These are phyloP conservation scores for Leucocoprinus birnbaumii DNA, from an alignment of 768 basidiomycete genomes.

Conservation along the genomic window DNA sequence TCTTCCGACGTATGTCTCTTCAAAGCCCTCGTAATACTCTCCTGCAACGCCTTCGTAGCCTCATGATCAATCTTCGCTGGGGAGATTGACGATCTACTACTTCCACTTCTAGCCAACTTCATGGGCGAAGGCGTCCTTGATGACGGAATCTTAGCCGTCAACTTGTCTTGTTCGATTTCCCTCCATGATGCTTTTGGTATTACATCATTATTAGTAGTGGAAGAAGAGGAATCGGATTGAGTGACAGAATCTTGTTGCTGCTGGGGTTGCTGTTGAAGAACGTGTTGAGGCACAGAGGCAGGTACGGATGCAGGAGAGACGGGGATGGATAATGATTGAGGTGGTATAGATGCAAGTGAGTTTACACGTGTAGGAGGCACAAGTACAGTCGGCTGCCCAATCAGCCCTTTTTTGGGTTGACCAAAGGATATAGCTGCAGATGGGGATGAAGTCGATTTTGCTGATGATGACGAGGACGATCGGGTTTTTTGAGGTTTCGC, in stretches of 20 bases:
- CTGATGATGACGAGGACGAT: background rate
- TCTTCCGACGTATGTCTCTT: conserved; percentile 54
- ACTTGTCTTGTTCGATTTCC: conserved; percentile 23
- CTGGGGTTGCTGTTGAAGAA: too few relatives aligned
- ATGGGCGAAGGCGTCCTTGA: conserved; percentile 57
- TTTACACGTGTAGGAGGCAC: background rate
- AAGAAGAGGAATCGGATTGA: background rate
- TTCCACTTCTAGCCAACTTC: conserved; percentile 30
- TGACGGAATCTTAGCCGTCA: conserved; percentile 47
- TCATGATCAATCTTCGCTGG: conserved; percentile 44
- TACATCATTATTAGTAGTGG: background rate
- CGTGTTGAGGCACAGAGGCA: background rate
- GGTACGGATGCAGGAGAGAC: conserved; percentile 10
- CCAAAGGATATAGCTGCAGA: conserved; percentile 5
- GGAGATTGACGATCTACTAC: conserved; percentile 28
- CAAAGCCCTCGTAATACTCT: conserved; percentile 64
- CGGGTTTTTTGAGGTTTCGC: background rate
- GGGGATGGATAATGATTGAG: conserved; percentile 8
- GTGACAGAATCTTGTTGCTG: background rate
- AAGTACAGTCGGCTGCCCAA: background rate
- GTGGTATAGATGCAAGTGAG: conserved; percentile 1
- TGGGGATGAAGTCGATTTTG: conserved; percentile 2
- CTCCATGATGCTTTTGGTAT: conserved; percentile 12
- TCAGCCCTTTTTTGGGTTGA: background rate
- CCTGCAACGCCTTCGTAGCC: conserved; percentile 58